phyloP scores from a whole-genome alignment of 176 grass and related monocot species.

The maize (Zea mays) region DNA sequence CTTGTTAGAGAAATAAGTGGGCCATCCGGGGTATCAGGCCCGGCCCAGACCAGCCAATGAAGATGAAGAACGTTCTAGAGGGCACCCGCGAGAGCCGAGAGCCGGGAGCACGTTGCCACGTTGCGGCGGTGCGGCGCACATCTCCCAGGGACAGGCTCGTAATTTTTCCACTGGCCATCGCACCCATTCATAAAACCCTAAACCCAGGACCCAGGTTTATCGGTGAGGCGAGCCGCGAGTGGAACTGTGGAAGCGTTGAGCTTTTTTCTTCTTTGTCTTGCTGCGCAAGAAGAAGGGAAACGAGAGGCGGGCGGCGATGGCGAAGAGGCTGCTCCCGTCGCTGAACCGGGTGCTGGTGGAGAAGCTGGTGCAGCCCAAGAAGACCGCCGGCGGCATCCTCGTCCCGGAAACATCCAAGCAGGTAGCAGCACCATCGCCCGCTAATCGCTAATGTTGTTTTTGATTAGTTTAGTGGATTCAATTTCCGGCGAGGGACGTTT shows the following conservation, averaged over 20 bases:
- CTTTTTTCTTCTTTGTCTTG: slow-evolving; percentile 14
- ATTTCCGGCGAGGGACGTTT: neutral
- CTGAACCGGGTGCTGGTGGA: slow-evolving; percentile 86
- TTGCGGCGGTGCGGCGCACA: slow-evolving; percentile 25
- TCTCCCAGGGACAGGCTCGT: slow-evolving; percentile 32
- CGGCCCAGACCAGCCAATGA: neutral
- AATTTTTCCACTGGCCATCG: slow-evolving; percentile 11
- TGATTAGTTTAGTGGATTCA: neutral
- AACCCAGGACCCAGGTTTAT: slow-evolving; percentile 4
- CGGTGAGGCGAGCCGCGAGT: neutral
- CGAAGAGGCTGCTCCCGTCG: slow-evolving; percentile 76
- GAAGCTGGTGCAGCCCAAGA: slow-evolving; percentile 86
- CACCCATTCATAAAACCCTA: slow-evolving; percentile 51
- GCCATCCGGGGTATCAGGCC: neutral
- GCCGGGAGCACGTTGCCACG: neutral
- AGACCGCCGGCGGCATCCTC: slow-evolving; percentile 77
- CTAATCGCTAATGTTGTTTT: neutral
- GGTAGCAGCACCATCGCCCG: slow-evolving; percentile 36
- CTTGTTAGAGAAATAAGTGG: neutral
- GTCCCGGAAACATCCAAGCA: slow-evolving; percentile 90
- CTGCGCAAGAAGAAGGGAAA: slow-evolving; percentile 35
- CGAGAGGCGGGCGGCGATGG: slow-evolving; percentile 42
- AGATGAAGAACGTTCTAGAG: slow-evolving; percentile 36
- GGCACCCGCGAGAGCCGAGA: neutral
- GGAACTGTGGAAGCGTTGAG: slow-evolving; percentile 19